These are phyloP conservation scores for Dunaliella primolecta DNA, from an alignment of 139 green algal species.

Conservation along the genomic window DNA sequence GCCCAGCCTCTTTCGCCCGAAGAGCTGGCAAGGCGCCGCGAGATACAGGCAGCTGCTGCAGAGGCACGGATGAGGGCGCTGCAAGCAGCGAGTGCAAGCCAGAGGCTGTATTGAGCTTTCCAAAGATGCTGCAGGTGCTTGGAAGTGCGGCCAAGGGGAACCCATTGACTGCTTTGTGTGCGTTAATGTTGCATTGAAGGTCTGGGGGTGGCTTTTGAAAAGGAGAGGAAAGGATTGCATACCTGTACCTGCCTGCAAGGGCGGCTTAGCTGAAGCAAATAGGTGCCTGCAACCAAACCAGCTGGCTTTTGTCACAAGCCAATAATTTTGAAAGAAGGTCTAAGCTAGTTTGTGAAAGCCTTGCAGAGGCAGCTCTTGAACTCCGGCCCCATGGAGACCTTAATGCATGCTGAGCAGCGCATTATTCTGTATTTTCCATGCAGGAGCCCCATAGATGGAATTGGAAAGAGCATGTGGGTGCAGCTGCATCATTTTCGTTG, in stretches of 20 bases:
- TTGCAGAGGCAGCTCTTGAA: too few relatives aligned
- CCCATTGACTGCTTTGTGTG: too few relatives aligned
- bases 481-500: not conserved
- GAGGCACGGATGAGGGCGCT: constrained; percentile 72
- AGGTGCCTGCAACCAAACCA: not conserved
- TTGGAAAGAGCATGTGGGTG: not conserved
- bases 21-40: constrained; percentile 46
- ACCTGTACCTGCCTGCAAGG: too few relatives aligned
- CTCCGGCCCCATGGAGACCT: too few relatives aligned
- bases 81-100: constrained; percentile 30
- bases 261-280: too few relatives aligned
- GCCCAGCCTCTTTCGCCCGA: constrained; percentile 37
- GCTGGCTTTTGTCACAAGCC: not conserved
- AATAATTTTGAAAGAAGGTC: not conserved
- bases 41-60: constrained; percentile 70
- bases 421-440: not conserved
- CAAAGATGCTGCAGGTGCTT: not conserved
- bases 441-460: not conserved
- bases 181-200: too few relatives aligned
- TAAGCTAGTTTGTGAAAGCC: not conserved
- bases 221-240: too few relatives aligned
- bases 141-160: not conserved
- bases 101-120: constrained; percentile 48
- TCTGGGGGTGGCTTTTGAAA: not conserved
- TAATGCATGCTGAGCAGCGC: not conserved